These are phyloP conservation scores for Schizosaccharomyces japonicus DNA, from an alignment of 805 yeast genomes.

Conservation along the genomic window DNA sequence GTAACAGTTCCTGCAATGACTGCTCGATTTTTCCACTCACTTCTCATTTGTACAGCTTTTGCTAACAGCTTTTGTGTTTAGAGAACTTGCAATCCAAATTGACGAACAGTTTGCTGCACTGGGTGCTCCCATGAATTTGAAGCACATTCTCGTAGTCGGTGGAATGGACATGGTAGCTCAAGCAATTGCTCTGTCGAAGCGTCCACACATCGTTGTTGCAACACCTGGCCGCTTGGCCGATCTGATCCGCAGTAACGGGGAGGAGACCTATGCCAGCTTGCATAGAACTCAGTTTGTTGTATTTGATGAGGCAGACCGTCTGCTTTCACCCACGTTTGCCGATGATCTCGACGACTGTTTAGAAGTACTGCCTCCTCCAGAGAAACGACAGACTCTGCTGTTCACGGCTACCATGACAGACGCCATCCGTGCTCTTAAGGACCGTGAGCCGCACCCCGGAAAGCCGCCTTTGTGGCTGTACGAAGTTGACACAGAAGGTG, in stretches of 20 bases:
- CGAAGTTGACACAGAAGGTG: constrained; percentile 47
- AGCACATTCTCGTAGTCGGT: constrained; percentile 70
- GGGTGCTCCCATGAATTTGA: constrained; percentile 70
- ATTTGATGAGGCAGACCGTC: constrained; percentile 85
- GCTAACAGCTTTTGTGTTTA: constrained; percentile 19
- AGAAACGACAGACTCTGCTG: constrained; percentile 58
- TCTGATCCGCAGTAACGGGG: constrained; percentile 69
- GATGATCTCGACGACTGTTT: constrained; percentile 55
- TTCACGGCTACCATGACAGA: constrained; percentile 94
- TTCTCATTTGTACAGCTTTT: too few species aligned
- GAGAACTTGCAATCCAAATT: constrained; percentile 87
- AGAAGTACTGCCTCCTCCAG: constrained; percentile 42
- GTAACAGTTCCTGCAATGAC: too few species aligned
- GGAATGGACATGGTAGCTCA: constrained; percentile 88
- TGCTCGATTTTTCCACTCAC: too few species aligned
- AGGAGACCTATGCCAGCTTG: constrained; percentile 60
- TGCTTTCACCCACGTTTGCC: constrained; percentile 64
- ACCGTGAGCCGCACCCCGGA: constrained; percentile 31
- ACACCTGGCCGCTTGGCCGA: constrained; percentile 94
- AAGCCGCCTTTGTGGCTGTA: constrained; percentile 40
- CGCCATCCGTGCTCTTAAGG: constrained; percentile 58
- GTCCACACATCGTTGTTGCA: constrained; percentile 87
- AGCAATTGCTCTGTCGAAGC: constrained; percentile 51
- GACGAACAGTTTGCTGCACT: constrained; percentile 90
- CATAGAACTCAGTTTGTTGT: constrained; percentile 61